Evolutionary conservation across 225 moss, liverwort and hornwort genomes (phyloP).

Genomic region (Pseudisothecium myosuroides): DNA sequence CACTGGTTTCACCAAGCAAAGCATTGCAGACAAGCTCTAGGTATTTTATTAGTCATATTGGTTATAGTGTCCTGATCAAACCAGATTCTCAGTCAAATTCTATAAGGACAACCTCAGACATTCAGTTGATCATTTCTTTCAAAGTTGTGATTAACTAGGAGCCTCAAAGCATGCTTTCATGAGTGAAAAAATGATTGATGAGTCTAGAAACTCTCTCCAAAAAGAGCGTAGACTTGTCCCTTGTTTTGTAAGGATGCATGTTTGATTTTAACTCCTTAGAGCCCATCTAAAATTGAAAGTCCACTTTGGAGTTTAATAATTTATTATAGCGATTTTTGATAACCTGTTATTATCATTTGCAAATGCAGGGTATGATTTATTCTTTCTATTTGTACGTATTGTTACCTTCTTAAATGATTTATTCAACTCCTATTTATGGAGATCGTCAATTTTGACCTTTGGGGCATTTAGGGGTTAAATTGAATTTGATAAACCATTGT

Average conservation of each 20-base stretch:
- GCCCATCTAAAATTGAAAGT: background rate
- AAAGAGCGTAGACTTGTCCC: background rate
- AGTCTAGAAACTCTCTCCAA: background rate
- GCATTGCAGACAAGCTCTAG: too few relatives aligned
- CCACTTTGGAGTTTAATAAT: background rate
- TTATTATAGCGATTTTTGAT: background rate
- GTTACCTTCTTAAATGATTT: background rate
- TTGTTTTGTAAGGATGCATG: background rate
- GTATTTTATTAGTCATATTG: too few relatives aligned
- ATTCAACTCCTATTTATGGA: background rate
- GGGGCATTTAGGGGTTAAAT: background rate
- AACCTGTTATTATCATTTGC: background rate
- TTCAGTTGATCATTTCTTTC: background rate
- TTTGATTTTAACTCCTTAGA: background rate
- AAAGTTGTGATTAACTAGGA: background rate
- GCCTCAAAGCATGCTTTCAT: background rate
- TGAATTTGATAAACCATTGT: background rate
- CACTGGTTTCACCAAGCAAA: too few relatives aligned
- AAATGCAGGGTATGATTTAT: background rate
- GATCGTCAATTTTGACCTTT: background rate
- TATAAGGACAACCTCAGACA: too few relatives aligned
- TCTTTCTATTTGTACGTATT: background rate
- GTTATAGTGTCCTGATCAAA: too few relatives aligned
- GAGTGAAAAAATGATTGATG: background rate
- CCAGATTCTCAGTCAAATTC: too few relatives aligned